Conservation (phyloP, 169 alveolate species). For the Cryptosporidium andersoni region DNA sequence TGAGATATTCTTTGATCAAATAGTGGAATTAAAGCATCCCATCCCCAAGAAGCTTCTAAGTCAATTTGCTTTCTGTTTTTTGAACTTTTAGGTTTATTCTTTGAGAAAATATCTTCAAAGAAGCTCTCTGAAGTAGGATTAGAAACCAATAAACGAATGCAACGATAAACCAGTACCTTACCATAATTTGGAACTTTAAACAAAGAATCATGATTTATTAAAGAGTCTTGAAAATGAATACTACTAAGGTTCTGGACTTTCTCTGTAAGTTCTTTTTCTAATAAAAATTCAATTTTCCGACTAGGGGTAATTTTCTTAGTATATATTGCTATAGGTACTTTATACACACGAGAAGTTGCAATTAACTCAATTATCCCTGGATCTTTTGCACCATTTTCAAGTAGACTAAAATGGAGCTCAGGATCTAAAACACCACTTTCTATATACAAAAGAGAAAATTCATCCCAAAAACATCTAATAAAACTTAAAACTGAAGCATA, state of each 20-base stretch:
- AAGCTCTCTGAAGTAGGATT: too few relatives aligned
- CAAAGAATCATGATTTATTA: too few relatives aligned
- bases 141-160: too few relatives aligned
- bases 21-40: too few relatives aligned
- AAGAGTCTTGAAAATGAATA: neutral
- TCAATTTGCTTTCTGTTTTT: neutral
- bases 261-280: conserved; percentile 33
- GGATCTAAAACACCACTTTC: conserved; percentile 41
- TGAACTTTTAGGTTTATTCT: neutral
- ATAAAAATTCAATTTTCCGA: conserved; percentile 11
- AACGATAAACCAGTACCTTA: too few relatives aligned
- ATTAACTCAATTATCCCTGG: conserved; percentile 53
- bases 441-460: conserved; percentile 11
- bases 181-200: too few relatives aligned
- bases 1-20: too few relatives aligned
- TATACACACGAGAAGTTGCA: conserved; percentile 35
- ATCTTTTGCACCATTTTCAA: conserved; percentile 7
- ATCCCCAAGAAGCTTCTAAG: neutral
- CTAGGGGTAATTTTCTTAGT: neutral
- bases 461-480: conserved; percentile 44
- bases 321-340: conserved; percentile 20
- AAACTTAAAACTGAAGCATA: conserved; percentile 25
- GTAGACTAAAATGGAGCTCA: conserved; percentile 30
- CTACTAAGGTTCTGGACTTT: neutral
- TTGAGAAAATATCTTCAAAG: too few relatives aligned